Evolutionary conservation across 1,139 yeast species (phyloP).

Genomic region (Sugiyamaella japonica): DNA sequence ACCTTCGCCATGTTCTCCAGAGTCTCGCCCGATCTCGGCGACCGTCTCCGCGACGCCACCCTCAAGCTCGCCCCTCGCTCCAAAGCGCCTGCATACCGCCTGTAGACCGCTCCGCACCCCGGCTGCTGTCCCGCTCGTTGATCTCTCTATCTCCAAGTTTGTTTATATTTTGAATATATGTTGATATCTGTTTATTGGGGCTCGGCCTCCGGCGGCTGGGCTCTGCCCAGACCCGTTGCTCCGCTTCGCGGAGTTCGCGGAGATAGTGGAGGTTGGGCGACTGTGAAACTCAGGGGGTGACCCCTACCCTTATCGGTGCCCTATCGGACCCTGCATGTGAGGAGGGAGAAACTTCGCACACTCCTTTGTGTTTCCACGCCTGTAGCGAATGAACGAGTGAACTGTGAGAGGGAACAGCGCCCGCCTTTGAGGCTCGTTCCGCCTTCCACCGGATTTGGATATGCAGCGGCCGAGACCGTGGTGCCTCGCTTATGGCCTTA

Average conservation of each 20-base stretch:
- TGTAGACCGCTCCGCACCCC: slow-evolving; percentile 2
- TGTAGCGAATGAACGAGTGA: too few species aligned
- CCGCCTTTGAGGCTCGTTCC: too few species aligned
- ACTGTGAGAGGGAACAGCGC: too few species aligned
- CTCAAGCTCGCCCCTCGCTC: slow-evolving; percentile 51
- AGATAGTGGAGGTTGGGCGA: too few species aligned
- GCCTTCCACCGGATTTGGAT: too few species aligned
- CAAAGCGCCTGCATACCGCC: slow-evolving; percentile 15
- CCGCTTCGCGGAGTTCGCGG: background rate
- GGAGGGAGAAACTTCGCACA: too few species aligned
- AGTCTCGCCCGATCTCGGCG: slow-evolving; percentile 68
- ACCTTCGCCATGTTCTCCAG: slow-evolving; percentile 75
- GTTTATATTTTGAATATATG: background rate
- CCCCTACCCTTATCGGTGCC: background rate
- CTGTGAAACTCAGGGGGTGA: too few species aligned
- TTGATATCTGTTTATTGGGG: background rate
- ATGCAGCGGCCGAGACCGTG: too few species aligned
- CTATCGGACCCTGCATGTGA: background rate
- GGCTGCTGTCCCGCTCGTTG: too few species aligned
- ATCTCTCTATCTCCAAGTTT: too few species aligned
- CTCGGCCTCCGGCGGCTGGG: background rate
- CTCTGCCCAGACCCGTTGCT: slow-evolving; percentile 1
- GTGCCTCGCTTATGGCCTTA: too few species aligned
- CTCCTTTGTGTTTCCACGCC: too few species aligned
- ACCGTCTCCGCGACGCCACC: slow-evolving; percentile 61